phyloP scores from a whole-genome alignment of 148 eudicot genomes.

The Chenopodium quinoa region DNA sequence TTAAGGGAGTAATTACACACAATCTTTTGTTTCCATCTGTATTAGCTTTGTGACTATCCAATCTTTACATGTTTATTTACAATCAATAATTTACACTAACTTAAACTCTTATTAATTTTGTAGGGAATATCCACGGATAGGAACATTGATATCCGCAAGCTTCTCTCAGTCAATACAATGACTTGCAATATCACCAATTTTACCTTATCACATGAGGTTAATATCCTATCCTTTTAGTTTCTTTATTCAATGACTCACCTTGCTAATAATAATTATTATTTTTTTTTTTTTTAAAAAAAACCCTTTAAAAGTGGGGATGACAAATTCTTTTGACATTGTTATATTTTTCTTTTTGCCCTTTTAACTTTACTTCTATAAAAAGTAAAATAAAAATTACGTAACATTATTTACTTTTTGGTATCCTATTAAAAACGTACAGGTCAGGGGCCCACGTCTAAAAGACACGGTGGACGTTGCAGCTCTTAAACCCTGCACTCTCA shows the following conservation, averaged over 20 bases:
- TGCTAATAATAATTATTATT: too few species aligned
- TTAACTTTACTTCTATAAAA: neutral
- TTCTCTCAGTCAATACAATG: constrained; percentile 62
- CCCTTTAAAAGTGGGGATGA: neutral
- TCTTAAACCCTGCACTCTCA: constrained; percentile 80
- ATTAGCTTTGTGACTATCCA: neutral
- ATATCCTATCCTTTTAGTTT: neutral
- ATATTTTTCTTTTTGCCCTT: neutral
- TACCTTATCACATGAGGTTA: constrained; percentile 90
- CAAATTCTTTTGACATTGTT: neutral
- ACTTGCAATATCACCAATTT: constrained; percentile 81
- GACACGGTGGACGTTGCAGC: constrained; percentile 90
- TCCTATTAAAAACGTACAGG: constrained; percentile 35
- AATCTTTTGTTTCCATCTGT: constrained; percentile 13
- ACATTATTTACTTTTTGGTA: constrained; percentile 3
- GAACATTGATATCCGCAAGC: constrained; percentile 77
- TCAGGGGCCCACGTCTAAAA: constrained; percentile 82
- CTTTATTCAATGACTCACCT: neutral
- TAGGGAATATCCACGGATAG: constrained; percentile 98
- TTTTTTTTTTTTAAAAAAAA: too few species aligned
- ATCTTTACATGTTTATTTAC: neutral
- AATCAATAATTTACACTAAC: neutral
- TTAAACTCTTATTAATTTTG: neutral
- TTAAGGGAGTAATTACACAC: neutral
- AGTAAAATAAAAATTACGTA: neutral